A percentile compares a stretch with the other conserved stretches of the same genome.
phyloP scores from a whole-genome alignment of 257 asterid species.

The Jaltomata sinuosa region DNA sequence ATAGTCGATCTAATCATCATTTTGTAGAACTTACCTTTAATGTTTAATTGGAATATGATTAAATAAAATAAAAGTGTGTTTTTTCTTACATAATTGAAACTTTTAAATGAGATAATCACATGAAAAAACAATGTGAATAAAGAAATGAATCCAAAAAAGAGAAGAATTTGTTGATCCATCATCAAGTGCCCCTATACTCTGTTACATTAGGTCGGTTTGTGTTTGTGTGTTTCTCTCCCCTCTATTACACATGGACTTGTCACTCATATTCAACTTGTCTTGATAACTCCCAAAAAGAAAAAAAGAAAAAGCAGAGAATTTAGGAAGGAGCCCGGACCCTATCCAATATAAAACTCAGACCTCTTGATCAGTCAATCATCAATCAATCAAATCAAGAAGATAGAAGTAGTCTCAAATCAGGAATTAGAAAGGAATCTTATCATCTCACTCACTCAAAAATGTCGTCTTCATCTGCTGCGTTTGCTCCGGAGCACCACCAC shows the following conservation, averaged over 20 bases:
- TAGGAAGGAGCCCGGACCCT: not conserved
- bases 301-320: slow-evolving; percentile 1
- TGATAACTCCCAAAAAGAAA: slow-evolving; percentile 16
- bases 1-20: too few species aligned
- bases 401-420: not conserved
- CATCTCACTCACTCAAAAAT: slow-evolving; percentile 10
- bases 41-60: too few species aligned
- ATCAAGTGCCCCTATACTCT: not conserved
- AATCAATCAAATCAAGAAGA: slow-evolving; percentile 74
- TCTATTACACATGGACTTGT: not conserved
- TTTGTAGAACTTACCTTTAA: too few species aligned
- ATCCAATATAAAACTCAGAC: not conserved
- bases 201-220: not conserved
- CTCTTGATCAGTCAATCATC: slow-evolving; percentile 65
- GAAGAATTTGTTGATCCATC: not conserved
- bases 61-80: too few species aligned
- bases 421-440: not conserved
- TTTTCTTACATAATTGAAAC: too few species aligned
- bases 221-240: not conserved
- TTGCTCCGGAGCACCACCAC: slow-evolving; percentile 76
- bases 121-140: not conserved
- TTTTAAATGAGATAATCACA: not conserved
- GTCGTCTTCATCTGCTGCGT: slow-evolving; percentile 79
- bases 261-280: slow-evolving; percentile 9
- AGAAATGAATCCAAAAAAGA: not conserved